Conservation (phyloP, 2,329 filamentous ascomycete species). For the Apiospora arundinis region DNA sequence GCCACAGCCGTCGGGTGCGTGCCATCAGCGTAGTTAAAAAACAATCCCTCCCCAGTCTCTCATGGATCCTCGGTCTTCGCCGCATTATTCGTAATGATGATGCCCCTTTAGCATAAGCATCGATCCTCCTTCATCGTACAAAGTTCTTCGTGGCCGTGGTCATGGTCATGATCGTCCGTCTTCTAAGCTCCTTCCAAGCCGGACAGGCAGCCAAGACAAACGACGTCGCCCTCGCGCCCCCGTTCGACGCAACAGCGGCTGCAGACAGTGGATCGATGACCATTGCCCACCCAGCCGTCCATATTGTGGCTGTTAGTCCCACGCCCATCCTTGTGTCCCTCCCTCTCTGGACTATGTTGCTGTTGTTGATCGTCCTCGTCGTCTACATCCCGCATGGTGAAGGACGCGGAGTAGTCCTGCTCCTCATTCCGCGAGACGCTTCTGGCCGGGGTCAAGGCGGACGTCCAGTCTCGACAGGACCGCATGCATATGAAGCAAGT, state of each 20-base stretch:
- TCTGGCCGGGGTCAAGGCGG: conserved; percentile 19
- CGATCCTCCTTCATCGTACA: neutral
- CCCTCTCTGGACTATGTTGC: conserved; percentile 23
- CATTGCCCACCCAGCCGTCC: conserved; percentile 40
- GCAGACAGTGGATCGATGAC: conserved; percentile 64
- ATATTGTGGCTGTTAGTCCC: conserved; percentile 44
- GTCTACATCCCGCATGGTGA: conserved; percentile 58
- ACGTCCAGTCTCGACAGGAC: conserved; percentile 61
- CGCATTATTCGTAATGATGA: neutral
- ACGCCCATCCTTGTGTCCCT: conserved; percentile 24
- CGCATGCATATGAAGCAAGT: conserved; percentile 75
- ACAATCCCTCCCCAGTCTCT: neutral
- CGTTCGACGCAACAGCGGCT: conserved; percentile 73
- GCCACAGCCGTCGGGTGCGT: neutral
- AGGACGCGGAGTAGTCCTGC: conserved; percentile 50
- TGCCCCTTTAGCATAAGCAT: conserved; percentile 9
- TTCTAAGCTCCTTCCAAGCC: conserved; percentile 47
- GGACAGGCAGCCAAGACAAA: conserved; percentile 68
- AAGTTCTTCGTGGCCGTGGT: neutral
- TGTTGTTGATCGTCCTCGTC: conserved; percentile 32
- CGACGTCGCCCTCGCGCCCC: conserved; percentile 68
- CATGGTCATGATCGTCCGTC: neutral
- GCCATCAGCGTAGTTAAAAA: neutral
- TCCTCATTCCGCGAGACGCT: conserved; percentile 35
- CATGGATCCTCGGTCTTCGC: neutral